phyloP scores from a whole-genome alignment of 2,329 filamentous ascomycete species.

The Calonectria fujianensis region DNA sequence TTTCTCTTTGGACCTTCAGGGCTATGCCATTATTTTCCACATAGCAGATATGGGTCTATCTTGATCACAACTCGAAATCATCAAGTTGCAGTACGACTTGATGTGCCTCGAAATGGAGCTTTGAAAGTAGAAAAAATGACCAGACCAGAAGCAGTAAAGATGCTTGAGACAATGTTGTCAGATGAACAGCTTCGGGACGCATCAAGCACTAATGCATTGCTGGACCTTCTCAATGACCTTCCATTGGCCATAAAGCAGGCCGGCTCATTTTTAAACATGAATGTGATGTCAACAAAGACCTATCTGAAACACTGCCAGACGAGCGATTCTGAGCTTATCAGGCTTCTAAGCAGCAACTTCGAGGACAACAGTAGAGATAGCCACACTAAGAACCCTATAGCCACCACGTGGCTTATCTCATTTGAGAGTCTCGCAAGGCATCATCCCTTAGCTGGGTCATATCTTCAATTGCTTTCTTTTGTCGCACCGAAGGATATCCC shows the following conservation, averaged over 20 bases:
- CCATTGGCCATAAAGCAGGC: slow-evolving; percentile 62
- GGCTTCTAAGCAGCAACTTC: slow-evolving; percentile 57
- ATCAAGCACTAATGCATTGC: slow-evolving; percentile 47
- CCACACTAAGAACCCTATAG: slow-evolving; percentile 53
- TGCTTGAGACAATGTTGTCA: slow-evolving; percentile 48
- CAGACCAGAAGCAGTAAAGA: slow-evolving; percentile 45
- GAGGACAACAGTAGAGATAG: slow-evolving; percentile 55
- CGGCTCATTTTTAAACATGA: slow-evolving; percentile 60
- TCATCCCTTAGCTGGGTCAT: slow-evolving; percentile 52
- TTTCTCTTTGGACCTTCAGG: slow-evolving; percentile 52
- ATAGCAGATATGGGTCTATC: slow-evolving; percentile 41
- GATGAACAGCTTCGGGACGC: slow-evolving; percentile 46
- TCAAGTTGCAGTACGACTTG: slow-evolving; percentile 33
- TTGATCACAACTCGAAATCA: slow-evolving; percentile 51
- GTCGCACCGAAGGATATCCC: slow-evolving; percentile 57
- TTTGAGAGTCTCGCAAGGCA: slow-evolving; percentile 56
- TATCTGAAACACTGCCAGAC: slow-evolving; percentile 55
- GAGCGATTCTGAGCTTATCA: slow-evolving; percentile 47
- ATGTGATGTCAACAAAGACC: slow-evolving; percentile 40
- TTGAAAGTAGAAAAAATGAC: slow-evolving; percentile 44
- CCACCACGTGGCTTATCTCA: slow-evolving; percentile 60
- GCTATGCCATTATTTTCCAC: slow-evolving; percentile 57
- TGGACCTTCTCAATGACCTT: slow-evolving; percentile 56
- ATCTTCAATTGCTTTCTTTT: slow-evolving; percentile 57
- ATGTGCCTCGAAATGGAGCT: not conserved